These are phyloP conservation scores for Pleurozium schreberi DNA, from an alignment of 225 moss, liverwort and hornwort species.

Conservation along the genomic window DNA sequence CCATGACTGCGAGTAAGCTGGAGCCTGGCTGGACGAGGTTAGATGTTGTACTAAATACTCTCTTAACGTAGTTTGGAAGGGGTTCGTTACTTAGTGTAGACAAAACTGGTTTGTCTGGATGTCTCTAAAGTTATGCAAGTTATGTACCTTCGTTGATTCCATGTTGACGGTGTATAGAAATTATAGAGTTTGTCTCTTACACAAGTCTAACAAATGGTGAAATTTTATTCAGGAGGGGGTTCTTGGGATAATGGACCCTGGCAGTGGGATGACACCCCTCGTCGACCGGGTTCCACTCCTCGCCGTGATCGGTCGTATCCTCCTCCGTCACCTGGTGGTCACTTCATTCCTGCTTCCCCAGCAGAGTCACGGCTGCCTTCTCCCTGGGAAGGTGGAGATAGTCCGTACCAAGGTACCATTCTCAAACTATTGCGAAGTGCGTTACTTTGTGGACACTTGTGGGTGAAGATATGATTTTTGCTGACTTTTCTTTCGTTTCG, in stretches of 20 bases:
- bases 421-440: background rate
- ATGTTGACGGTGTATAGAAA: background rate
- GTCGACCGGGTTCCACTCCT: slow-evolving; percentile 41
- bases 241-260: slow-evolving; percentile 72
- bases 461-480: background rate
- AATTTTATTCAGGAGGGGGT: slow-evolving; percentile 22
- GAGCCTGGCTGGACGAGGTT: background rate
- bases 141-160: background rate
- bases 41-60: background rate
- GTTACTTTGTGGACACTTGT: background rate
- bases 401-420: slow-evolving; percentile 37
- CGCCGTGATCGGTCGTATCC: slow-evolving; percentile 42
- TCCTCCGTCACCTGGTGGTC: slow-evolving; percentile 55
- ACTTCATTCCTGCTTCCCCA: slow-evolving; percentile 74
- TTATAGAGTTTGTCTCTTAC: background rate
- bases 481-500: background rate
- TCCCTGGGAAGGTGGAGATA: slow-evolving; percentile 87
- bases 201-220: background rate
- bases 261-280: slow-evolving; percentile 91
- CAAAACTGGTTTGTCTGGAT: background rate
- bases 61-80: background rate
- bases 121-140: background rate
- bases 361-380: slow-evolving; percentile 81
- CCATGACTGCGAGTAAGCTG: background rate
- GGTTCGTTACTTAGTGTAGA: background rate